These are phyloP conservation scores for Cyclotella distinguenda DNA, from an alignment of 108 stramenopile species.

Conservation along the genomic window DNA sequence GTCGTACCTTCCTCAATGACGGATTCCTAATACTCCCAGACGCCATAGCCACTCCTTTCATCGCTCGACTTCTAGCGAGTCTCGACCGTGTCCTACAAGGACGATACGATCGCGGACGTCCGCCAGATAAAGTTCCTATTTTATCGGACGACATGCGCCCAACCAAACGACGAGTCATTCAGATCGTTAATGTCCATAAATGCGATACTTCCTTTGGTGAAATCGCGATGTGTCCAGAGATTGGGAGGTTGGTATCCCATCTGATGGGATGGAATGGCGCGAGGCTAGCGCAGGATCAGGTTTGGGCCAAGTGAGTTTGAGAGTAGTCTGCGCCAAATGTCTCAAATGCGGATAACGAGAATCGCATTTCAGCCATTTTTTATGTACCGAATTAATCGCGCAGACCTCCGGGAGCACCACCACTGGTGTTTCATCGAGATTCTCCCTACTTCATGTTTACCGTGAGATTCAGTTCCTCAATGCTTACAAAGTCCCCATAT, in stretches of 20 bases:
- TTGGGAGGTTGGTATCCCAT: slow-evolving; percentile 62
- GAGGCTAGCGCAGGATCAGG: slow-evolving; percentile 82
- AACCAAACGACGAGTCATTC: slow-evolving; percentile 54
- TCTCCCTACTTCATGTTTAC: slow-evolving; percentile 85
- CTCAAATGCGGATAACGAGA: background rate
- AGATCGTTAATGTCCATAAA: slow-evolving; percentile 87
- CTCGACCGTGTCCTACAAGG: slow-evolving; percentile 71
- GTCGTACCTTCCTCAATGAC: slow-evolving; percentile 50
- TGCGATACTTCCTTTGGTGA: slow-evolving; percentile 62
- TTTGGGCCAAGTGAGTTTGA: slow-evolving; percentile 66
- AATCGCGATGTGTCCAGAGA: slow-evolving; percentile 46
- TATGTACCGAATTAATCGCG: background rate
- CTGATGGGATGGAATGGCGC: slow-evolving; percentile 74
- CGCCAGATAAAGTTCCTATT: slow-evolving; percentile 71
- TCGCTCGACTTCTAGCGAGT: slow-evolving; percentile 55
- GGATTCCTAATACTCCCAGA: slow-evolving; percentile 61
- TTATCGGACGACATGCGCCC: slow-evolving; percentile 24
- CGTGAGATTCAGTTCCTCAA: background rate
- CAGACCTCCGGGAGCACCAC: slow-evolving; percentile 64
- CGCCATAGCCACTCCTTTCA: slow-evolving; percentile 33
- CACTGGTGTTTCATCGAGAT: slow-evolving; percentile 83
- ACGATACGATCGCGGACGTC: slow-evolving; percentile 55
- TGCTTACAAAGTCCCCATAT: background rate
- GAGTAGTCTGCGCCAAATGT: background rate
- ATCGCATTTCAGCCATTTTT: background rate